Conservation (phyloP, 345 rosid genomes). For the Rhodamnia argentea region DNA sequence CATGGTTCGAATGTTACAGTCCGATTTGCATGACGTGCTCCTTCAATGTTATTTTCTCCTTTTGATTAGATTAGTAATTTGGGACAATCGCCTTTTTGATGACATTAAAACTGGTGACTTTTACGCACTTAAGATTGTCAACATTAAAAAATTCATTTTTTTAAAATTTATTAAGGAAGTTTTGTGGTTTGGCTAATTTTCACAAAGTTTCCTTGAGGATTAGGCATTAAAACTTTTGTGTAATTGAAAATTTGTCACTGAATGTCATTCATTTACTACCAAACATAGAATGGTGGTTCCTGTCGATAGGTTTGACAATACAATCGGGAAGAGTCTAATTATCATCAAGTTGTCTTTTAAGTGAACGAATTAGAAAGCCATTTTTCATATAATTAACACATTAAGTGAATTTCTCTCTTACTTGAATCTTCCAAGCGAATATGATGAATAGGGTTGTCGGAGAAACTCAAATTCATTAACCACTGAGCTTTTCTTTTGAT, state of each 20-base stretch:
- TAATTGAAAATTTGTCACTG: neutral
- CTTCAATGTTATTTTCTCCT: neutral
- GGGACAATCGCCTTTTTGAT: neutral
- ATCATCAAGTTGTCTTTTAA: neutral
- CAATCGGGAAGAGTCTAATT: neutral
- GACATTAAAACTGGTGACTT: neutral
- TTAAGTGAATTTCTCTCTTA: neutral
- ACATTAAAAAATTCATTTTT: too few species aligned
- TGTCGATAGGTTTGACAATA: neutral
- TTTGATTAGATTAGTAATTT: neutral
- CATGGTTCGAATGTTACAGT: neutral
- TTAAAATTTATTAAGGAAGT: too few species aligned
- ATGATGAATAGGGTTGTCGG: neutral
- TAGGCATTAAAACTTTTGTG: too few species aligned
- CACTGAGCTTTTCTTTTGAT: neutral
- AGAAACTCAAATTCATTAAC: neutral
- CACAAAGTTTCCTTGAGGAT: too few species aligned
- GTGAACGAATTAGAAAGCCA: neutral
- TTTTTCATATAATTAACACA: neutral
- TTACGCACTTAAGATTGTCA: neutral
- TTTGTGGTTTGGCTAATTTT: too few species aligned
- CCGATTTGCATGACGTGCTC: neutral
- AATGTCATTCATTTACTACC: neutral
- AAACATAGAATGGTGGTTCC: neutral
- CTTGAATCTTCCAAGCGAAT: neutral